Evolutionary conservation across 768 basidiomycete species (phyloP).

Genomic region (Leccinum olivaceopallidum): DNA sequence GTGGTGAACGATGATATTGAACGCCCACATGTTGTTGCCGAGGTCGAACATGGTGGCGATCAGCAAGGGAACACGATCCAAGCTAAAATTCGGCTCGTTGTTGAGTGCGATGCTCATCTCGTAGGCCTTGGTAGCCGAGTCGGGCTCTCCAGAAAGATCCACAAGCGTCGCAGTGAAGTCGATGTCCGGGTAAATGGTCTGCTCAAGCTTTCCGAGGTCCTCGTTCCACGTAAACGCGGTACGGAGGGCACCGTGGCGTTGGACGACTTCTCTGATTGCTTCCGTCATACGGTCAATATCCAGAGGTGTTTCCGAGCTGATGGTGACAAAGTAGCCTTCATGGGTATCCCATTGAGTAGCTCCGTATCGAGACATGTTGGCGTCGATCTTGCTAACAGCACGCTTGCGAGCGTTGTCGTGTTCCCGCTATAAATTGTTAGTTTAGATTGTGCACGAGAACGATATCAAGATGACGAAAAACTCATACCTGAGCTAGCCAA

Average conservation of each 20-base stretch:
- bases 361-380: slow-evolving; percentile 34
- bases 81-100: slow-evolving; percentile 25
- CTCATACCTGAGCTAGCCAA: slow-evolving; percentile 33
- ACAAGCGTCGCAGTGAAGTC: slow-evolving; percentile 24
- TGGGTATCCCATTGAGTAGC: slow-evolving; percentile 36
- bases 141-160: slow-evolving; percentile 30
- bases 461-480: no score
- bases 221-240: slow-evolving; percentile 33
- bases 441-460: no score
- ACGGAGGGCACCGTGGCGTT: slow-evolving; percentile 32
- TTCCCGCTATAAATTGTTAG: slow-evolving; percentile 17
- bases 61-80: slow-evolving; percentile 28
- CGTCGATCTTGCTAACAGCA: slow-evolving; percentile 28
- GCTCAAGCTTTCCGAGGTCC: slow-evolving; percentile 29
- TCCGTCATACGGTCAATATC: slow-evolving; percentile 30
- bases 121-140: slow-evolving; percentile 29
- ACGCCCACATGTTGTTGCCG: slow-evolving; percentile 23
- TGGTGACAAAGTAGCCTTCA: slow-evolving; percentile 25
- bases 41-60: slow-evolving; percentile 30
- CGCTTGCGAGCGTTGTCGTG: slow-evolving; percentile 32
- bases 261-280: slow-evolving; percentile 29
- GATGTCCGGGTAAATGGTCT: slow-evolving; percentile 31
- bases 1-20: slow-evolving; percentile 33
- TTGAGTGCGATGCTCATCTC: slow-evolving; percentile 30
- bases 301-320: slow-evolving; percentile 25